Conservation (phyloP, 331 rosid species). For the Erythrophleum ivorense region DNA sequence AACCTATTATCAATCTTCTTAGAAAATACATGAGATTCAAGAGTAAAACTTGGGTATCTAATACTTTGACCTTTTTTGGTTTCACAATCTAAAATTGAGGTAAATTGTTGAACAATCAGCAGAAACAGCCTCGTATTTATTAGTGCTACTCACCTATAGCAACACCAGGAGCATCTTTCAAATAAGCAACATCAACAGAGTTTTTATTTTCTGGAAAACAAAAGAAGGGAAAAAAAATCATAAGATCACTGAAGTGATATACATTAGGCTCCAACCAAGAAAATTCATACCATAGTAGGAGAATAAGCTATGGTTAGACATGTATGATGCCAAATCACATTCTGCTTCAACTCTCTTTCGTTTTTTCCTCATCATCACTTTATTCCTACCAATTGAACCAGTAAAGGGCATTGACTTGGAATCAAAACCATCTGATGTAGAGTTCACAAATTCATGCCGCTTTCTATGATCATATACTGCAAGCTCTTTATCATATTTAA, state of each 20-base stretch:
- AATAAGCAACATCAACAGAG: slow-evolving; percentile 41
- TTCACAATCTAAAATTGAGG: slow-evolving; percentile 26
- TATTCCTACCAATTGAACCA: slow-evolving; percentile 47
- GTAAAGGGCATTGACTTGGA: slow-evolving; percentile 65
- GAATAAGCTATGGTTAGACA: slow-evolving; percentile 70
- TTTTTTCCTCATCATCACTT: slow-evolving; percentile 75
- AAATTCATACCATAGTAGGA: slow-evolving; percentile 80
- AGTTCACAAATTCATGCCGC: slow-evolving; percentile 51
- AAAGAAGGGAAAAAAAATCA: slow-evolving; percentile 14
- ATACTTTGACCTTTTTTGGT: background rate
- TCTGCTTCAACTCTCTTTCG: slow-evolving; percentile 73
- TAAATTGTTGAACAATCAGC: slow-evolving; percentile 20
- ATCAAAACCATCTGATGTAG: slow-evolving; percentile 48
- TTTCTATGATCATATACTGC: slow-evolving; percentile 53
- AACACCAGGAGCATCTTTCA: slow-evolving; percentile 51
- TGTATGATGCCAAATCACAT: slow-evolving; percentile 54
- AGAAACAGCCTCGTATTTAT: slow-evolving; percentile 1
- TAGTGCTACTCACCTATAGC: slow-evolving; percentile 55
- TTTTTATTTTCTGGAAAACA: slow-evolving; percentile 60
- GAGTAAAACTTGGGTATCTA: slow-evolving; percentile 14
- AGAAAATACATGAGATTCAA: slow-evolving; percentile 9
- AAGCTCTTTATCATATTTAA: slow-evolving; percentile 66
- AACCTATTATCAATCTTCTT: background rate
- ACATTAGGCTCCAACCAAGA: slow-evolving; percentile 14
- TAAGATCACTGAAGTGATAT: slow-evolving; percentile 9